phyloP scores from a whole-genome alignment of 176 grass and related monocot species.

The Oryza longistaminata region DNA sequence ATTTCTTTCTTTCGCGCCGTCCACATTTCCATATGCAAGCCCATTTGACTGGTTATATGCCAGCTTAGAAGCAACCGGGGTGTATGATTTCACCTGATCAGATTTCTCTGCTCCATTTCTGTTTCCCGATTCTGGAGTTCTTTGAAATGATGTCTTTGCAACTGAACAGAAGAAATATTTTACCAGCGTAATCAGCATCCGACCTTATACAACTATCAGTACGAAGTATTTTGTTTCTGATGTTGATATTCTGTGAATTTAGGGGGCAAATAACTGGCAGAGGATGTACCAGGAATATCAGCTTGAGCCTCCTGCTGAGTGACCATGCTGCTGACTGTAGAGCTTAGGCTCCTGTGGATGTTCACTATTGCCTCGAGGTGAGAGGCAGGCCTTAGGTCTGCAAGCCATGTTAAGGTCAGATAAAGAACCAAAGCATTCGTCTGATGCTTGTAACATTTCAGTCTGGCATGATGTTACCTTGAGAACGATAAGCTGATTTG shows the following conservation, averaged over 20 bases:
- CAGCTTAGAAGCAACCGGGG: slow-evolving; percentile 36
- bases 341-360: slow-evolving; percentile 75
- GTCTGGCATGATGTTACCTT: slow-evolving; percentile 45
- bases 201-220: neutral
- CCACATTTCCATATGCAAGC: slow-evolving; percentile 29
- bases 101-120: slow-evolving; percentile 45
- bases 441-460: neutral
- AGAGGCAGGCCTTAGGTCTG: slow-evolving; percentile 55
- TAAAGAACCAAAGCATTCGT: neutral
- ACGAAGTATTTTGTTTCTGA: neutral
- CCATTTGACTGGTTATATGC: slow-evolving; percentile 35
- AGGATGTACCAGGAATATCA: slow-evolving; percentile 55
- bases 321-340: slow-evolving; percentile 62
- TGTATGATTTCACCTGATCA: slow-evolving; percentile 50
- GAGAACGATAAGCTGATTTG: slow-evolving; percentile 60
- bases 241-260: neutral
- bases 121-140: slow-evolving; percentile 54
- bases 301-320: slow-evolving; percentile 38
- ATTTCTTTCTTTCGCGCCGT: slow-evolving; percentile 27
- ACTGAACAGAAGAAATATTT: slow-evolving; percentile 36
- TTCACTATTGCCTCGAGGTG: slow-evolving; percentile 76
- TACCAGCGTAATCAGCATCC: neutral
- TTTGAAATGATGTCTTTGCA: slow-evolving; percentile 48
- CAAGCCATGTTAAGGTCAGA: neutral
- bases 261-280: neutral